A percentile compares a stretch with the other conserved stretches of the same genome.
Conservation (phyloP, 1,284 basidiomycete species). For the Cryptococcus sp. region DNA sequence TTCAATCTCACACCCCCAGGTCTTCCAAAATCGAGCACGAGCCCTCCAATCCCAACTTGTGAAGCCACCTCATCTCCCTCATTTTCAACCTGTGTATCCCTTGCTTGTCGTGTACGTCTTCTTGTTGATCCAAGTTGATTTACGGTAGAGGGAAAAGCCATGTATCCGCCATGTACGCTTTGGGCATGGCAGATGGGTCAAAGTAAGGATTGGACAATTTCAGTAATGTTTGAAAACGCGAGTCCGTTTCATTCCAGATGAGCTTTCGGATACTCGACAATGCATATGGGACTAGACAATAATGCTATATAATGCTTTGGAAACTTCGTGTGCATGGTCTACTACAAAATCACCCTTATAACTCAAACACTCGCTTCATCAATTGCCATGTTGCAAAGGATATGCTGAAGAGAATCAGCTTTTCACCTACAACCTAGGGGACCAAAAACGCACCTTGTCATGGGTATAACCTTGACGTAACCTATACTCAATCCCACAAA, state of each 20-base stretch:
- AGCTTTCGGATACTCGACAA: too few relatives aligned
- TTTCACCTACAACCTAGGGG: too few relatives aligned
- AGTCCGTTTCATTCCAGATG: too few relatives aligned
- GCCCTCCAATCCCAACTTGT: conserved; percentile 3
- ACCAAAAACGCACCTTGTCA: conserved; percentile 58
- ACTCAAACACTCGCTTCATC: conserved; percentile 45
- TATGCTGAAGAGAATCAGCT: conserved; percentile 28
- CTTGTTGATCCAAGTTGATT: conserved; percentile 5
- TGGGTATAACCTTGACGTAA: conserved; percentile 93
- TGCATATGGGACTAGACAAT: too few relatives aligned
- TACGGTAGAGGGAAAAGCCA: conserved; percentile 22
- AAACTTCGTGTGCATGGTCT: too few relatives aligned
- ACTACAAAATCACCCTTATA: conserved; percentile 18
- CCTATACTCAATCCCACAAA: conserved; percentile 92
- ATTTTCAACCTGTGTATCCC: background rate
- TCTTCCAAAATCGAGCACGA: conserved; percentile 22
- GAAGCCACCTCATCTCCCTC: background rate
- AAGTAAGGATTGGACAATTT: too few relatives aligned
- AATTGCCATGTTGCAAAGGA: conserved; percentile 49
- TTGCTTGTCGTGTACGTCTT: background rate
- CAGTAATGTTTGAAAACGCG: too few relatives aligned
- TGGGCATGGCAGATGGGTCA: too few relatives aligned
- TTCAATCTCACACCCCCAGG: conserved; percentile 17
- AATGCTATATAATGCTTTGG: too few relatives aligned
- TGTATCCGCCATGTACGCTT: background rate